A percentile compares a stretch with the other conserved stretches of the same genome.
These are phyloP conservation scores for Kingdonia uniflora DNA, from an alignment of 164 flowering plant species.

Conservation along the genomic window DNA sequence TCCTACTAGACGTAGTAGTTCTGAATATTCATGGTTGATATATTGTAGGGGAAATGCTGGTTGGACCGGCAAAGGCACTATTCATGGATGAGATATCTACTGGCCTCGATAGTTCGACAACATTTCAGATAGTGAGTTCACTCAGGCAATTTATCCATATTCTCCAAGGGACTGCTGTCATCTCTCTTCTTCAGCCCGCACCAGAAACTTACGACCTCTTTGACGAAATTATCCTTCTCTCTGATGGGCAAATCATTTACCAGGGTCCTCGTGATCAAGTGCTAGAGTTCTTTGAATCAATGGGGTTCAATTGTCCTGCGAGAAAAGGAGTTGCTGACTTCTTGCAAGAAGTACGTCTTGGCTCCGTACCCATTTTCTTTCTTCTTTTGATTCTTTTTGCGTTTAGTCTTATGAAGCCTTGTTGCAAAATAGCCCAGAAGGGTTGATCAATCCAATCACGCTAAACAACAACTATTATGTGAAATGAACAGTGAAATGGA, in stretches of 20 bases:
- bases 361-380: no score
- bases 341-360: conserved; percentile 15
- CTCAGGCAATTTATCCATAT: conserved; percentile 46
- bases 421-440: no score
- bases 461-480: no score
- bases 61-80: conserved; percentile 61
- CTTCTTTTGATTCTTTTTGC: no score
- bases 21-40: neutral
- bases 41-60: conserved; percentile 72
- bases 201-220: conserved; percentile 75
- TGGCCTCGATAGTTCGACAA: conserved; percentile 80
- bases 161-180: conserved; percentile 48
- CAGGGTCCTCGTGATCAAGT: conserved; percentile 20
- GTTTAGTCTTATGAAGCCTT: no score
- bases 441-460: no score
- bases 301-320: conserved; percentile 10
- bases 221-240: conserved; percentile 65
- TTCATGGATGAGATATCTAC: conserved; percentile 93
- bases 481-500: no score
- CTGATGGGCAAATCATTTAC: conserved; percentile 65
- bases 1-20: neutral
- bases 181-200: conserved; percentile 82
- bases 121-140: conserved; percentile 59
- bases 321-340: conserved; percentile 11
- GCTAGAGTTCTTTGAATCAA: conserved; percentile 8